Evolutionary conservation across 306 rosid species (phyloP).

Genomic region (Cicer yamashitae): DNA sequence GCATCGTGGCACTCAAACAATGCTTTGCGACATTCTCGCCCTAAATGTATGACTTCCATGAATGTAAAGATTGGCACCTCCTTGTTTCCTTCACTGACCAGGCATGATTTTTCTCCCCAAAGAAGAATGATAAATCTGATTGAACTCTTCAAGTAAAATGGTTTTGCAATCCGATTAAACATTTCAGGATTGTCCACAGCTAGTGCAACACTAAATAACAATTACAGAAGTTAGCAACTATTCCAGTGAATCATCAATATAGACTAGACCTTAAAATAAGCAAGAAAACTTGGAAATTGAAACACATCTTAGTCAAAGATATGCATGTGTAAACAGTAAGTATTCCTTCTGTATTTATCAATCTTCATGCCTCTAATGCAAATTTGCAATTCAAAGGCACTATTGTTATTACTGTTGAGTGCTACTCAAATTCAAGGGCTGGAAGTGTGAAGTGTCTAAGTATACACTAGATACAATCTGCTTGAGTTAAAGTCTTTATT

Average conservation of each 20-base stretch:
- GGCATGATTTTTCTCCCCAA: conserved; percentile 87
- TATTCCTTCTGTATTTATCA: conserved; percentile 9
- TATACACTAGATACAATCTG: background rate
- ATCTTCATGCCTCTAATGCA: conserved; percentile 3
- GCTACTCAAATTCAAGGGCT: too few species aligned
- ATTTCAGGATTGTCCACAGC: conserved; percentile 83
- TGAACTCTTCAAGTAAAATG: conserved; percentile 61
- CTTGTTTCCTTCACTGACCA: conserved; percentile 53
- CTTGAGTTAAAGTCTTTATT: background rate
- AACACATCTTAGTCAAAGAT: conserved; percentile 5
- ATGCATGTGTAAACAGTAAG: background rate
- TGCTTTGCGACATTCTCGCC: conserved; percentile 65
- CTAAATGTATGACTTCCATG: conserved; percentile 67
- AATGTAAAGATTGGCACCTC: conserved; percentile 64
- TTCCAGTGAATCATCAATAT: conserved; percentile 35
- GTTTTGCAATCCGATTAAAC: conserved; percentile 70
- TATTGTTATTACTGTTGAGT: background rate
- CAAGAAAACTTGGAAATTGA: conserved; percentile 2
- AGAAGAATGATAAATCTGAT: conserved; percentile 80
- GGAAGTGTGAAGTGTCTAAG: too few species aligned
- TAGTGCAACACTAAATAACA: conserved; percentile 74
- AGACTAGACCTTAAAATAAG: conserved; percentile 19
- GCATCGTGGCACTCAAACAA: conserved; percentile 54
- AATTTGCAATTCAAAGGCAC: background rate
- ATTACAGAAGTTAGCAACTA: conserved; percentile 34